These are phyloP conservation scores for Capronia americana DNA, from an alignment of 2,329 filamentous ascomycete genomes.

Conservation along the genomic window DNA sequence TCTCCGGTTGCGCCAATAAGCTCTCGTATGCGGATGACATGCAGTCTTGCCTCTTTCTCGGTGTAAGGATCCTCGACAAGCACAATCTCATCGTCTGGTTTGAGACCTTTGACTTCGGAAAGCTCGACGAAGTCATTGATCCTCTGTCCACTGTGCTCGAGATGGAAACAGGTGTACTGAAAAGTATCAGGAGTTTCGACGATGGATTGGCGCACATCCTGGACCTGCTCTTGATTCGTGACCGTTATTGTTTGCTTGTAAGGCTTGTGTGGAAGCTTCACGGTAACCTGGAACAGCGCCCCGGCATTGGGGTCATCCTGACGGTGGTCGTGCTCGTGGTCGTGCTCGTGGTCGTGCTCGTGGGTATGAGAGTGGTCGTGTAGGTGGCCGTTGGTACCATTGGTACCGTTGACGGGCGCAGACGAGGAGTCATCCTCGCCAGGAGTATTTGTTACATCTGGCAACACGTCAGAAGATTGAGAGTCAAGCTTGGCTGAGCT, in stretches of 20 bases:
- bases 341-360: constrained; percentile 36
- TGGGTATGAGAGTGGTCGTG: constrained; percentile 25
- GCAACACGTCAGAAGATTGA: constrained; percentile 13
- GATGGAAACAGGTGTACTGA: constrained; percentile 98
- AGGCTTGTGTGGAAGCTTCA: constrained; percentile 80
- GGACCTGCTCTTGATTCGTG: constrained; percentile 91
- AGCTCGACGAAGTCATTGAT: constrained; percentile 96
- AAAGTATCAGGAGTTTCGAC: constrained; percentile 92
- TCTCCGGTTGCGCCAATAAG: constrained; percentile 91
- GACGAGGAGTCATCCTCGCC: constrained; percentile 23
- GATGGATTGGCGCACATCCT: constrained; percentile 95
- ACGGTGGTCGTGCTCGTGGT: constrained; percentile 36
- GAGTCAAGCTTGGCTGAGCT: background rate
- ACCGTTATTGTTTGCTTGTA: constrained; percentile 86
- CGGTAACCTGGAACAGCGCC: constrained; percentile 73
- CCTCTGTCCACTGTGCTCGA: constrained; percentile 84
- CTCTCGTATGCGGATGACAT: constrained; percentile 87
- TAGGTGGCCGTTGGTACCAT: constrained; percentile 33
- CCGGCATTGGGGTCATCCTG: constrained; percentile 36
- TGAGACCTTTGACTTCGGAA: constrained; percentile 82
- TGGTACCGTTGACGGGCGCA: constrained; percentile 30
- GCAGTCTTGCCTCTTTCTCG: constrained; percentile 96
- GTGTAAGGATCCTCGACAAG: constrained; percentile 96
- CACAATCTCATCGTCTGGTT: constrained; percentile 75
- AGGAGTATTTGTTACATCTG: constrained; percentile 28